Base-by-base conservation (phyloP, 1,284 basidiomycete species). In the Grifola frondosa region DNA sequence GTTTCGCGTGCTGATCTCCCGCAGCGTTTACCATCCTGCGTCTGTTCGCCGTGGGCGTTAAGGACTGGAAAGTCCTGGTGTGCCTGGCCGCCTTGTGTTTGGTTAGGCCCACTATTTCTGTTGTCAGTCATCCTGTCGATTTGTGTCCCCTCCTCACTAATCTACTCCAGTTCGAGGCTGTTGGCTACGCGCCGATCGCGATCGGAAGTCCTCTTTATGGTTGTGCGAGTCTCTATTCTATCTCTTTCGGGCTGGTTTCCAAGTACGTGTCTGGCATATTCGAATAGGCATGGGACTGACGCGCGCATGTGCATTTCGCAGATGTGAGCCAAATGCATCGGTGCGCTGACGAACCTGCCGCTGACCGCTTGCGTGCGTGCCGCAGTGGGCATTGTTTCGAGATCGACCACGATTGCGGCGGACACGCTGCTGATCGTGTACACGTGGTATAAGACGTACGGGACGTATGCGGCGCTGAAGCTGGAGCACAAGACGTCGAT, bases 391-490 rank as follows among this genome's bases (percentile, higher is more conserved):
- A 46, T 42, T 8, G 29, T 37, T 15, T 40, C 44, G 7, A 39
- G 23, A 16, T 35, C 34, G 5, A 34, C 42, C 4, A 47, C 44
- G 4, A 40, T 50, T 3, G 37, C 34, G 6, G 37, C 49, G 10
- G 49, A 47, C 17, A 33, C 25, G 4, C 42, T 44, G 20, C 39
- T 50, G 13, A 32, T 50, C 21, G 32, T 31, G 11, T 15, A 46
- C 20, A 50, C 49, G 2, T 50, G 49, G 49, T 36, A 41, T 16
- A 40, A 42, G 16, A 47, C 49, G 5, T 39, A 34, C 13, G 44
- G 34, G 0, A 44, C 44, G 24, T 38, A 39, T 13, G n/a, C n/a
- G n/a, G n/a, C 36, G 5, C 11, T 31, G 19, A 36, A 29, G 6
- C 33, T 43, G 10, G 32, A 40, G 6, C 13, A 41, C 8, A 26